These are phyloP conservation scores for Solanum pennellii DNA, from an alignment of 257 asterid genomes.

Conservation along the genomic window DNA sequence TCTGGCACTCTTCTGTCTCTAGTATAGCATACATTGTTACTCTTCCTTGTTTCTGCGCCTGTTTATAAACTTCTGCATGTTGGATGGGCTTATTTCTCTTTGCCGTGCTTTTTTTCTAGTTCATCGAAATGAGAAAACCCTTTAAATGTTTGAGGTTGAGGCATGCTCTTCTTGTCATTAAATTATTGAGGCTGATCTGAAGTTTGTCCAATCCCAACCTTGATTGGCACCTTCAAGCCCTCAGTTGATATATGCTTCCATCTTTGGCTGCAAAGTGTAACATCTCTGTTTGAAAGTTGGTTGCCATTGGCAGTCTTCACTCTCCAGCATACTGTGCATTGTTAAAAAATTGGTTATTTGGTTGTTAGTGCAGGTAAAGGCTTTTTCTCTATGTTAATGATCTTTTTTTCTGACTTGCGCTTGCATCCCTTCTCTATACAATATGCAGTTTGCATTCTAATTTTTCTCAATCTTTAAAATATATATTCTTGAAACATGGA, in stretches of 20 bases:
- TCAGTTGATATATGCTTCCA: background rate
- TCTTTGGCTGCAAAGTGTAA: background rate
- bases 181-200: background rate
- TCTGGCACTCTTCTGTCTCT: background rate
- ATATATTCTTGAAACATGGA: background rate
- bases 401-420: background rate
- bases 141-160: background rate
- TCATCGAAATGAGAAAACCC: background rate
- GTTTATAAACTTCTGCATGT: background rate
- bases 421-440: background rate
- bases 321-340: background rate
- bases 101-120: background rate
- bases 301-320: background rate
- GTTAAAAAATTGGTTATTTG: background rate
- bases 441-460: background rate
- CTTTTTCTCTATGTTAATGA: background rate
- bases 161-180: background rate
- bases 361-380: background rate
- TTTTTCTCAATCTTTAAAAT: background rate
- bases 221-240: background rate
- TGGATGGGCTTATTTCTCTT: background rate
- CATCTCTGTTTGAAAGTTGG: background rate
- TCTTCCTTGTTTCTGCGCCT: background rate
- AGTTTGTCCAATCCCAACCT: background rate
- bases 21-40: background rate